phyloP scores from a whole-genome alignment of 208 protist species.

The Spongospora subterranea region DNA sequence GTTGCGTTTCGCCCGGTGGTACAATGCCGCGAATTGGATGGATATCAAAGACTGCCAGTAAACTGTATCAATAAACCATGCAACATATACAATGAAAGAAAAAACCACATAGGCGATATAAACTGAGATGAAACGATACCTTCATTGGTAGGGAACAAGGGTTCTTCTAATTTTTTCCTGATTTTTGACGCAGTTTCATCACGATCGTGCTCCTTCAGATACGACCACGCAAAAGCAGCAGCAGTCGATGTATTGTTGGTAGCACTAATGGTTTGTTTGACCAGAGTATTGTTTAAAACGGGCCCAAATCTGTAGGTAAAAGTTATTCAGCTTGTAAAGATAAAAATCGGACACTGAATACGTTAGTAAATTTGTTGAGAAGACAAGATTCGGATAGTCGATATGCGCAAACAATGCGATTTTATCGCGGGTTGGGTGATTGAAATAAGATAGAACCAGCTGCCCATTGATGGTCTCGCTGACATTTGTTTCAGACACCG shows the following conservation, averaged over 20 bases:
- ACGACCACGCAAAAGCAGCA: constrained; percentile 58
- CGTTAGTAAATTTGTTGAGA: constrained; percentile 64
- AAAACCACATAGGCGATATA: too few relatives aligned
- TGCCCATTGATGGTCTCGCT: constrained; percentile 80
- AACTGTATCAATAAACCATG: constrained; percentile 2
- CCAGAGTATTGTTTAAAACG: constrained; percentile 87
- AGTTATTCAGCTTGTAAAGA: background rate
- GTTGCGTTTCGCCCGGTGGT: constrained; percentile 78
- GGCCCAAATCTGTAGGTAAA: constrained; percentile 85
- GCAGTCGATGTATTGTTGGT: constrained; percentile 49
- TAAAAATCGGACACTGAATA: background rate
- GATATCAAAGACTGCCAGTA: constrained; percentile 85
- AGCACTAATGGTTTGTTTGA: background rate
- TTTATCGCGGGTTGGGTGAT: constrained; percentile 85
- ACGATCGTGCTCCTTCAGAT: background rate
- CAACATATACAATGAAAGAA: background rate
- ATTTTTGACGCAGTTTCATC: background rate
- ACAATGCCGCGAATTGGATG: constrained; percentile 87
- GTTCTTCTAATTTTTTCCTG: background rate
- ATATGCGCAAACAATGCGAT: constrained; percentile 82
- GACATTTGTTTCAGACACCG: constrained; percentile 80
- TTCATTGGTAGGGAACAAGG: too few relatives aligned
- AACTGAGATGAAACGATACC: too few relatives aligned
- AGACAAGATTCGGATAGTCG: constrained; percentile 83
- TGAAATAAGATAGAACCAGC: constrained; percentile 82